phyloP scores from a whole-genome alignment of 2,329 filamentous ascomycete genomes.

The Alternaria novae-zelandiae region DNA sequence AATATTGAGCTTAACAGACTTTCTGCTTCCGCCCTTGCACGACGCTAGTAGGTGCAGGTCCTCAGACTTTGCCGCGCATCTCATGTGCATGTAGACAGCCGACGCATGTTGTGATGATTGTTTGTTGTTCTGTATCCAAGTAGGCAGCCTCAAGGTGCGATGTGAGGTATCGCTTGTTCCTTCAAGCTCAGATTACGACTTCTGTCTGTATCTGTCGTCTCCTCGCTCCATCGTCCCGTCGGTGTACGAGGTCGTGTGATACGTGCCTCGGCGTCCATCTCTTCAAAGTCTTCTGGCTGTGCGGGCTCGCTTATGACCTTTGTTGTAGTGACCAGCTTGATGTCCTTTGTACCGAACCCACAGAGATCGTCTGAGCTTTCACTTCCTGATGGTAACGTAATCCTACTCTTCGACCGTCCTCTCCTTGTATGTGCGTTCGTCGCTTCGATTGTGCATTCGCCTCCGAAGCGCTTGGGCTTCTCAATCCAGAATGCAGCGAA shows the following conservation, averaged over 20 bases:
- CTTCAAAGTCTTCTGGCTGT: constrained; percentile 40
- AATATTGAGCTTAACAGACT: too few species aligned
- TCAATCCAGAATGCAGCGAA: constrained; percentile 45
- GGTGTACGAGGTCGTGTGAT: constrained; percentile 36
- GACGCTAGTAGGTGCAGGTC: too few species aligned
- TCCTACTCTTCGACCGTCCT: constrained; percentile 21
- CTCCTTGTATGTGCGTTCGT: constrained; percentile 3
- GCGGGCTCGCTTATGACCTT: constrained; percentile 43
- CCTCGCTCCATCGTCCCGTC: constrained; percentile 42
- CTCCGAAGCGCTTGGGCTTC: constrained; percentile 50
- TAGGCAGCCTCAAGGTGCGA: constrained; percentile 5
- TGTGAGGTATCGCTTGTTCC: constrained; percentile 3
- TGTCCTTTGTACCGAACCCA: constrained; percentile 30
- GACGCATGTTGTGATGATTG: not conserved
- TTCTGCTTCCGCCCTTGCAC: too few species aligned
- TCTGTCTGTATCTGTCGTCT: constrained; percentile 17
- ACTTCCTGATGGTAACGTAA: constrained; percentile 22
- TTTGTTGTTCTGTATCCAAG: not conserved
- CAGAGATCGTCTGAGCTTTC: constrained; percentile 40
- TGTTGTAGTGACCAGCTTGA: constrained; percentile 46
- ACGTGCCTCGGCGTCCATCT: constrained; percentile 37
- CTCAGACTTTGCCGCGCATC: not conserved
- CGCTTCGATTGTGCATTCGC: constrained; percentile 53
- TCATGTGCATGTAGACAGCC: not conserved
- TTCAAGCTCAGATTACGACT: constrained; percentile 23